Percentiles rank a stretch among this genome's conserved stretches.
Conservation (phyloP, 108 stramenopile species). For the Cyclotella choctawhatcheeana region DNA sequence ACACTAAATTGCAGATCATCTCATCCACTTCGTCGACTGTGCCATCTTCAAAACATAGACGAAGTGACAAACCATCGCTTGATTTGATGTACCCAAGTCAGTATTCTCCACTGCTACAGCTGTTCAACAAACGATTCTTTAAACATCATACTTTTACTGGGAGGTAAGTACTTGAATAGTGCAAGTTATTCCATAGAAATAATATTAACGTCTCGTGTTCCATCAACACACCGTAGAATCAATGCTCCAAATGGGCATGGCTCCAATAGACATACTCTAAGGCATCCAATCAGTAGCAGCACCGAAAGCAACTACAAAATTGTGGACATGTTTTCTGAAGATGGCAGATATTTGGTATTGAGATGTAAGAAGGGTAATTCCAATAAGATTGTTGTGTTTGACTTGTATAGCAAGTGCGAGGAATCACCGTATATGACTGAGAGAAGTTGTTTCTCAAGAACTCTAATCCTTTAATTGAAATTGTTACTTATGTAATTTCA, state of each 20-base stretch:
- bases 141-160: not conserved
- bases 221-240: not conserved
- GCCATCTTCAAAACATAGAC: not conserved
- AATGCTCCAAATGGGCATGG: not conserved
- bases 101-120: slow-evolving; percentile 1
- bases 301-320: slow-evolving; percentile 5
- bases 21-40: not conserved
- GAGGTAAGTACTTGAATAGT: too few species aligned
- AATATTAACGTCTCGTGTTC: too few species aligned
- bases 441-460: too few species aligned
- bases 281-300: not conserved
- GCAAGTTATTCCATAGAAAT: too few species aligned
- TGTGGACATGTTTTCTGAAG: not conserved
- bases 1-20: not conserved
- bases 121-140: not conserved
- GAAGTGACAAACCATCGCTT: not conserved
- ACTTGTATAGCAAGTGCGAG: not conserved
- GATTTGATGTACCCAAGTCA: not conserved
- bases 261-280: not conserved
- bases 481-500: too few species aligned
- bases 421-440: not conserved
- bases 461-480: too few species aligned
- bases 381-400: not conserved
- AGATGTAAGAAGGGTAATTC: slow-evolving; percentile 5
- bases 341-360: not conserved